Base-by-base conservation (phyloP, 1,284 basidiomycete genomes). In the Cutaneotrichosporon cavernicola region DNA sequence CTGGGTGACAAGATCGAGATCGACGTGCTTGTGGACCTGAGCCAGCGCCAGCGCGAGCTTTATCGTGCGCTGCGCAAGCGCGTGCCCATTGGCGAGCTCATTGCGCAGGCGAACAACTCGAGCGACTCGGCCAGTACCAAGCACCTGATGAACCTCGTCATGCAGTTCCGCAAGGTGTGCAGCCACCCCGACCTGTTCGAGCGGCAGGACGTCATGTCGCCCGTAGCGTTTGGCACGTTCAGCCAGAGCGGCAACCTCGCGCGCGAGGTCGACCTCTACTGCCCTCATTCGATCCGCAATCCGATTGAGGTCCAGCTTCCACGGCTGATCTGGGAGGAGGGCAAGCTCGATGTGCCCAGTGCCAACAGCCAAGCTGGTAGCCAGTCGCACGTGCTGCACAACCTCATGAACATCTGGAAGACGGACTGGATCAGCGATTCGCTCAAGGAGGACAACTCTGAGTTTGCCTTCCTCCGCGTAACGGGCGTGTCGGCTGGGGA, bases 111-210 rank as follows among this genome's bases (percentile, higher is more conserved):
- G 14, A 89, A 90, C 22, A 91, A 90, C 69, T 92, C 98, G 73
- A 91, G 88, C 32, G 92, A 93, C 70, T 62, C 70, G 22, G 64
- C 66, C 5, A 70, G 69, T 26, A 69, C 76, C 50, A 81, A 80
- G 71, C 92, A 92, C 26, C 83, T 99, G 63, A 98, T 99, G 96
- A 99, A 99, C 81, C 85, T 99, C 68, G 96, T 99, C 69, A 99
- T 99, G 97, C 97, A 99, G 81, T 99, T 99, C 85, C 89, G 97
- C 71, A 99, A 99, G 84, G 93, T 98, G 68, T 99, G 96, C 85
- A 99, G 98, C 74, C 97, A 99, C 74, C 97, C 97, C 0, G 97
- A 99, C 78, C 85, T 99, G 51, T 99, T 99, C 75, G 95, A 99
- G 79, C 89, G 97, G 26, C 95, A 96, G 38, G 97, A 99, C 76